Conservation (phyloP, 176 grass and related monocot genomes). For the Aegilops umbellulata region DNA sequence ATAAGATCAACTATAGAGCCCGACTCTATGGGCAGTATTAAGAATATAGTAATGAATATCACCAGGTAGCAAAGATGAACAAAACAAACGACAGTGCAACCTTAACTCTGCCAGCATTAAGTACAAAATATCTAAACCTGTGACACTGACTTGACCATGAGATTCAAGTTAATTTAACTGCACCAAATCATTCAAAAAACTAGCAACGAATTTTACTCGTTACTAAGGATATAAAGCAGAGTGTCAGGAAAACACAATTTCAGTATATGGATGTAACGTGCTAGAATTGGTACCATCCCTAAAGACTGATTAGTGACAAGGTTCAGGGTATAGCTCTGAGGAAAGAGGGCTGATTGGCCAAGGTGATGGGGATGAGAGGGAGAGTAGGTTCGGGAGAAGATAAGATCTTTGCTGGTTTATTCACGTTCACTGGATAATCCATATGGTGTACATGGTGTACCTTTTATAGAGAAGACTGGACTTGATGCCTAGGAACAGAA, state of each 20-base stretch:
- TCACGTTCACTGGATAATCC: neutral
- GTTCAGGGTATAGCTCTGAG: neutral
- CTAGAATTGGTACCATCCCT: neutral
- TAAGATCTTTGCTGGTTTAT: neutral
- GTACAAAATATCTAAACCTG: neutral
- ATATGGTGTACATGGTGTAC: neutral
- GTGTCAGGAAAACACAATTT: neutral
- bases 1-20: slow-evolving; percentile 11
- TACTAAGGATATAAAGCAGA: neutral
- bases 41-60: slow-evolving; percentile 14
- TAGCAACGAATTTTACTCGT: slow-evolving; percentile 2
- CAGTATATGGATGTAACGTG: neutral
- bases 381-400: neutral
- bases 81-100: neutral
- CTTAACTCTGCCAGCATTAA: slow-evolving; percentile 10
- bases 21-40: neutral
- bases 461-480: neutral
- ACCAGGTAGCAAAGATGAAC: slow-evolving; percentile 6
- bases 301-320: neutral
- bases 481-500: slow-evolving; percentile 9
- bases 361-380: neutral
- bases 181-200: slow-evolving; percentile 3
- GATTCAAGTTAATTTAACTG: slow-evolving; percentile 1
- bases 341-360: neutral
- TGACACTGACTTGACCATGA: neutral